Percentiles rank a stretch among this genome's conserved stretches.
Evolutionary conservation across 306 rosid species (phyloP).

Genomic region (Cucurbita ficifolia): DNA sequence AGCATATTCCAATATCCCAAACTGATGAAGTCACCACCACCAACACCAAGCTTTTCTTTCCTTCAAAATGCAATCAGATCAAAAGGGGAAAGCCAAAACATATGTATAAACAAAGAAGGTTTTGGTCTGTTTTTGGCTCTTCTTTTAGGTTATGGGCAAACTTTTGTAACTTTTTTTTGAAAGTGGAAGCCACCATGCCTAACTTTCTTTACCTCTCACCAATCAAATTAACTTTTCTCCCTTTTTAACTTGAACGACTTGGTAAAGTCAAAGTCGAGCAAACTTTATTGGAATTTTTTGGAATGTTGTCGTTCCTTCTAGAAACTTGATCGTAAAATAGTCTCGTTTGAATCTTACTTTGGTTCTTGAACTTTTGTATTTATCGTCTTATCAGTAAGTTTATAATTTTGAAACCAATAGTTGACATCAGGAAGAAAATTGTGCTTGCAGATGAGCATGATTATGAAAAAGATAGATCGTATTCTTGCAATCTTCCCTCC

Average conservation of each 20-base stretch:
- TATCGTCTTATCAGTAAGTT: too few species aligned
- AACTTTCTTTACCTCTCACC: conserved; percentile 3
- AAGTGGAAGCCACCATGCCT: conserved; percentile 6
- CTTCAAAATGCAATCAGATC: neutral
- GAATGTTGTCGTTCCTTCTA: too few species aligned
- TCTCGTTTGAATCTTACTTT: too few species aligned
- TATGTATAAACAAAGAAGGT: neutral
- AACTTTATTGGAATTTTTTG: too few species aligned
- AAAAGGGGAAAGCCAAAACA: neutral
- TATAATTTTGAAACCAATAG: too few species aligned
- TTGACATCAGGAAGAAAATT: too few species aligned
- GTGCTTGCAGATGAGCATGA: too few species aligned
- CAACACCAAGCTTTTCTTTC: neutral
- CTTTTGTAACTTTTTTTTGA: neutral
- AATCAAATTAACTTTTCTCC: neutral
- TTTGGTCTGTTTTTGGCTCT: neutral
- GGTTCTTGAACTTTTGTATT: too few species aligned
- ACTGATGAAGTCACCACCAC: neutral
- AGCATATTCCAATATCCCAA: conserved; percentile 10
- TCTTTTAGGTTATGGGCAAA: neutral
- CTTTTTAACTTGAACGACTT: neutral
- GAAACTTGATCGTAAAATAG: too few species aligned
- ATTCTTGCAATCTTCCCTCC: too few species aligned
- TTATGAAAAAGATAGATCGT: too few species aligned
- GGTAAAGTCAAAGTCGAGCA: too few species aligned